Evolutionary conservation across 2,329 filamentous ascomycete species (phyloP), one percentile per base, ranked within the genome.

Genomic region (Fusarium pseudograminearum): DNA sequence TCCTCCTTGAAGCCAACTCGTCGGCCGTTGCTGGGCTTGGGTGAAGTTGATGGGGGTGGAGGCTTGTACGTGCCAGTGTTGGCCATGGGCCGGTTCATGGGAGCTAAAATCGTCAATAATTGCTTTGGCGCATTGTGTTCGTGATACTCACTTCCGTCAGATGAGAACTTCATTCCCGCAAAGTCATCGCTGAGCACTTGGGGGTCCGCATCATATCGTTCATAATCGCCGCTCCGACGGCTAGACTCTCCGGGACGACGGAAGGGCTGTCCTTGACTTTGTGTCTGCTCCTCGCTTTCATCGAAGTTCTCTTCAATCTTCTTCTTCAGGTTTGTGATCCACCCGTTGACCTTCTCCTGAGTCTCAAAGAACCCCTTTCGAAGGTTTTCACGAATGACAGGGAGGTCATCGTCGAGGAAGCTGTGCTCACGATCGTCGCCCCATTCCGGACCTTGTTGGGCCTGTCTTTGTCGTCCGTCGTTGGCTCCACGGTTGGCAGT

Each of bases 341-440:
- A 98, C 51, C 89, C 88, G 82, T 97, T 98, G 74, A 99, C 92
- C 77, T 93, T 97, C 57, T 88, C 90, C 82, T 98, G 96, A 3
- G 96, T 98, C 77, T 99, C 94, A 57, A 94, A 76, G 81, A 99
- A 99, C 6, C 96, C 96, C 82, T 98, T 97, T 77, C 91, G 91
- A 73, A 99, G 87, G 76, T 97, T 98, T 78, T 97, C 93, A 71
- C 90, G 91, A 77, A 99, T 98, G 51, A 95, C 90, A 2, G 96
- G 95, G 16, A 99, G 87, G 73, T 99, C 96, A 75, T 99, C 96
- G 74, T 99, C 96, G 73, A 98, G 89, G 80, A 99, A 99, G 83
- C 89, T 98, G 76, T 91, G 91, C 74, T 97, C 93, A 48, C 87
- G 88, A 51, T 93, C 90, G 16, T 89, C 89, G 38, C 89, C 72